Percentiles rank a stretch among this genome's conserved stretches.
These are phyloP conservation scores for Apiospora pterosperma DNA, from an alignment of 2,329 filamentous ascomycete genomes.

Conservation along the genomic window DNA sequence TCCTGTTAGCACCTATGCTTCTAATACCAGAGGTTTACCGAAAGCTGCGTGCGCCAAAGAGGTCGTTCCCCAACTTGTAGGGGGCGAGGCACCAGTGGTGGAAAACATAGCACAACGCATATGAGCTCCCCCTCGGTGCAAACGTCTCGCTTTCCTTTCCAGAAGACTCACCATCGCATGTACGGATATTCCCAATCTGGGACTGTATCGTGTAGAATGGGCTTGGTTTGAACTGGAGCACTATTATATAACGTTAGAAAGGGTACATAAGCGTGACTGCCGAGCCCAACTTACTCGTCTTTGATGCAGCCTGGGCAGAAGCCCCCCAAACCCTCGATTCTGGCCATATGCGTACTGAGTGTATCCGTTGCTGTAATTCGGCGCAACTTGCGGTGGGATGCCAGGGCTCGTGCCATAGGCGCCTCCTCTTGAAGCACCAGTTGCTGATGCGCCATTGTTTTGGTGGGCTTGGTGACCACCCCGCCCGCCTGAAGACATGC, in stretches of 20 bases:
- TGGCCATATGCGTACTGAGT: neutral
- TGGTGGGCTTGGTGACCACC: neutral
- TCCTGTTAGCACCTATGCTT: slow-evolving; percentile 9
- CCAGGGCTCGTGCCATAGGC: neutral
- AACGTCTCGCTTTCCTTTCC: neutral
- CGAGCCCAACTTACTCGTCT: neutral
- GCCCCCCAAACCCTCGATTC: slow-evolving; percentile 1
- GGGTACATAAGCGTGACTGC: neutral
- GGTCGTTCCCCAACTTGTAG: neutral
- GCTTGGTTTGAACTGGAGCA: slow-evolving; percentile 59
- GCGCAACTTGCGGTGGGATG: neutral
- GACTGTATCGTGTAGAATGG: slow-evolving; percentile 78
- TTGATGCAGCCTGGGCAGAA: neutral
- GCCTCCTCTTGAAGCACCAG: neutral
- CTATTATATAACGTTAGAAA: neutral
- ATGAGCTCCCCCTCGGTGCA: neutral
- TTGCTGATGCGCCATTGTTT: slow-evolving; percentile 1
- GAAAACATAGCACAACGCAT: neutral
- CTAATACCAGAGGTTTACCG: neutral
- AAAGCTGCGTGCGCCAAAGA: neutral
- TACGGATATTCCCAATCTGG: slow-evolving; percentile 60
- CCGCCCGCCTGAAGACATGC: slow-evolving; percentile 7
- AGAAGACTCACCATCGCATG: slow-evolving; percentile 65
- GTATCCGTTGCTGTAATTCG: neutral
- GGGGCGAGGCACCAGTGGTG: neutral